Conservation (phyloP, 176 grass and related monocot species). For the Panicum miliaceum region DNA sequence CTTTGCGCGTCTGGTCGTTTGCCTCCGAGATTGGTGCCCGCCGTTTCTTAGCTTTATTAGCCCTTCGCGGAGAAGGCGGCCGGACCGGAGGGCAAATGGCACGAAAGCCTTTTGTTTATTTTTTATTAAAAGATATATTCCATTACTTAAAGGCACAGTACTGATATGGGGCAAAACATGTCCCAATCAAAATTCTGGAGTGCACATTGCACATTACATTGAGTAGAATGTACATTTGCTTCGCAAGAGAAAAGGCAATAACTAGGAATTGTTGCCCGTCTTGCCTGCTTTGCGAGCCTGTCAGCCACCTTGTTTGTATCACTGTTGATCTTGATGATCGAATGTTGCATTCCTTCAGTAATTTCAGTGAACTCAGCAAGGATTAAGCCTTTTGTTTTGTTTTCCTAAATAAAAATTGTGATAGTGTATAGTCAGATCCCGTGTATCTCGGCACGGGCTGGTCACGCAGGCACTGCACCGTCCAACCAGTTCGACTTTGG, state of each 20-base stretch:
- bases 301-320: background rate
- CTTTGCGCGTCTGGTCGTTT: conserved; percentile 29
- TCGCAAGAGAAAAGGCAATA: background rate
- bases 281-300: background rate
- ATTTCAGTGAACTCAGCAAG: background rate
- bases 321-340: background rate
- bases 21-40: conserved; percentile 48
- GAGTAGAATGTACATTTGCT: background rate
- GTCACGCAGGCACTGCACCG: too few relatives aligned
- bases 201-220: background rate
- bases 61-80: conserved; percentile 26
- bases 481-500: too few relatives aligned
- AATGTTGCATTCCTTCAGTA: background rate
- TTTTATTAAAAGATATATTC: too few relatives aligned
- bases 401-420: too few relatives aligned
- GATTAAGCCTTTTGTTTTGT: too few relatives aligned
- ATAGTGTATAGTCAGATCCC: too few relatives aligned
- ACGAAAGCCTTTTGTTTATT: conserved; percentile 18
- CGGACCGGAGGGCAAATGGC: background rate
- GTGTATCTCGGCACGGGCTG: too few relatives aligned
- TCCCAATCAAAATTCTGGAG: background rate
- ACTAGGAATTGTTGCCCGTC: background rate
- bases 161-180: background rate
- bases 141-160: background rate
- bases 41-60: conserved; percentile 58